Conservation (phyloP, 805 yeast species). For the Barnettozyma sucrosica region DNA sequence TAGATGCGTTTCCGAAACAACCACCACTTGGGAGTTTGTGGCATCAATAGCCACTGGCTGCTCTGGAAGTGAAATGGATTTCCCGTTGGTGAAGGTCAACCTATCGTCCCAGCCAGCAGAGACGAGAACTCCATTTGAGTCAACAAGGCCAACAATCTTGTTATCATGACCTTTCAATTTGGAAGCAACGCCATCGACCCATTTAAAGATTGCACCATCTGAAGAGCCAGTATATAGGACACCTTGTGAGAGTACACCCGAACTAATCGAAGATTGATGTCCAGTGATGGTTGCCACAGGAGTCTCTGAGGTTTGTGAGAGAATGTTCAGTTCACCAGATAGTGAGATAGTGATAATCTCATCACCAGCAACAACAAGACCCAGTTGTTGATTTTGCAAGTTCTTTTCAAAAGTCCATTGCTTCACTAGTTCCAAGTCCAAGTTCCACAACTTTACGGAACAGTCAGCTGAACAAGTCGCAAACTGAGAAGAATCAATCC, state of each 20-base stretch:
- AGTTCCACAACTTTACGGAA: conserved; percentile 60
- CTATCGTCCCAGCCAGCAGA: conserved; percentile 92
- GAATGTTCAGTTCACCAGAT: conserved; percentile 66
- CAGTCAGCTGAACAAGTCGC: conserved; percentile 85
- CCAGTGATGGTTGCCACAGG: conserved; percentile 47
- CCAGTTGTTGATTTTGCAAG: conserved; percentile 69
- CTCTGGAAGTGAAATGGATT: conserved; percentile 30
- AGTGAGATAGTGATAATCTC: conserved; percentile 60
- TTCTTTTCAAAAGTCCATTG: conserved; percentile 46
- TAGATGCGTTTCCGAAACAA: conserved; percentile 33
- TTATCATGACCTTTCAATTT: conserved; percentile 51
- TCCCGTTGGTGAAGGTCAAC: conserved; percentile 36
- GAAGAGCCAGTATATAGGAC: conserved; percentile 61
- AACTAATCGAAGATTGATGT: conserved; percentile 78
- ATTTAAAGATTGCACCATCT: conserved; percentile 67
- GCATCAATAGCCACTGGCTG: conserved; percentile 49
- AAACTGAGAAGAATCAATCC: conserved; percentile 57
- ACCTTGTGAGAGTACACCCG: conserved; percentile 32
- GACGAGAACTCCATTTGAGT: conserved; percentile 30
- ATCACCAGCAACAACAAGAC: conserved; percentile 63
- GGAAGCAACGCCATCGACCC: conserved; percentile 39
- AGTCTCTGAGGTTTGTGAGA: conserved; percentile 34
- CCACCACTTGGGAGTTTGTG: conserved; percentile 32
- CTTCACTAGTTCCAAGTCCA: conserved; percentile 35
- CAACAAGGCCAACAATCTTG: conserved; percentile 50